phyloP scores from a whole-genome alignment of 2,329 filamentous ascomycete species.

The Zasmidium cellare region DNA sequence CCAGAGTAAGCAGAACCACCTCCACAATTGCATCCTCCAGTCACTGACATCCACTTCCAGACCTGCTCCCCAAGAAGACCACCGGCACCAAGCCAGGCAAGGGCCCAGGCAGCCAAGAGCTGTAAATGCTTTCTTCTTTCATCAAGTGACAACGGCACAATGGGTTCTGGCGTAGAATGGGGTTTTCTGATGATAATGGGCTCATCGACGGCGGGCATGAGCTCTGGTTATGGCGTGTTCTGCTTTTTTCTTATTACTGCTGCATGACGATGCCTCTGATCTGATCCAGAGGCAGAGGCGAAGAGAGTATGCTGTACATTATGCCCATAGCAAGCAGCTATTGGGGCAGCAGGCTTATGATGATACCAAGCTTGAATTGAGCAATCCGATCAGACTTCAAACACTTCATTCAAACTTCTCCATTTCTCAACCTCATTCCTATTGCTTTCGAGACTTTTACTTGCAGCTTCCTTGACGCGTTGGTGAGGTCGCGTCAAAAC shows the following conservation, averaged over 20 bases:
- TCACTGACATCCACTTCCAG: conserved; percentile 55
- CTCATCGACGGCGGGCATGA: conserved; percentile 35
- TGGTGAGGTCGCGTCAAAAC: conserved; percentile 12
- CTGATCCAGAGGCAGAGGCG: conserved; percentile 21
- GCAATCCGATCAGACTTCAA: conserved; percentile 25
- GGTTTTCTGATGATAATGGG: conserved; percentile 37
- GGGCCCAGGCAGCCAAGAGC: conserved; percentile 80
- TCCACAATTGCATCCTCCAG: conserved; percentile 2
- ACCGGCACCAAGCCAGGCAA: conserved; percentile 74
- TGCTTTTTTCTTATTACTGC: conserved; percentile 21
- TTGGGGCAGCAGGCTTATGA: conserved; percentile 26
- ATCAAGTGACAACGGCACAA: conserved; percentile 27
- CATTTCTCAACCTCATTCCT: neutral
- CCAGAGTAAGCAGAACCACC: conserved; percentile 69
- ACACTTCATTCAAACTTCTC: conserved; percentile 13
- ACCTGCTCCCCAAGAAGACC: conserved; percentile 99
- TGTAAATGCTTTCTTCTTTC: conserved; percentile 60
- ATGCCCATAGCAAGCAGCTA: conserved; percentile 22
- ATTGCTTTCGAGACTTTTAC: neutral
- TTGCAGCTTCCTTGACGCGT: neutral
- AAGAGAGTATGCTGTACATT: conserved; percentile 26
- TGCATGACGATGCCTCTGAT: conserved; percentile 23
- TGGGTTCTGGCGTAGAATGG: conserved; percentile 33
- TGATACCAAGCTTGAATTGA: conserved; percentile 28
- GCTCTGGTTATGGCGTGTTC: conserved; percentile 29